Evolutionary conservation across 1,284 basidiomycete species (phyloP), one percentile per base, ranked within the genome.

Genomic region (Marasmius fiardii): DNA sequence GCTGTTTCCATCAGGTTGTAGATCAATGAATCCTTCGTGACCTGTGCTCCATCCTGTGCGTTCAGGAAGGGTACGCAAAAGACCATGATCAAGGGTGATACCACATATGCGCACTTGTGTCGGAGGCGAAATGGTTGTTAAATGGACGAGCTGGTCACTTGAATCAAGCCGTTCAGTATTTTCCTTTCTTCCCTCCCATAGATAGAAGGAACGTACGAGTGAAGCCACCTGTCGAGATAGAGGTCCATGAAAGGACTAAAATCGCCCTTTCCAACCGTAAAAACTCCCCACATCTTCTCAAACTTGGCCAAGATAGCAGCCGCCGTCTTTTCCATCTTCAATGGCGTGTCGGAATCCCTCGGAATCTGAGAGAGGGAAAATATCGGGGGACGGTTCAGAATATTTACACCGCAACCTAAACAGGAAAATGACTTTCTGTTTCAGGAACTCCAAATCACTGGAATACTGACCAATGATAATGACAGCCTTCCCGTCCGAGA

Each of bases 1-100:
- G 66, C 92, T 93, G 69, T 99, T 99, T 28, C 95, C 94, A 66
- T 98, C 95, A 2, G 96, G 97, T 70, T 98, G 96, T 21, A 87
- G 67, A 64, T 84, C 82, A 43, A 90, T 80, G 63, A 77, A 86
- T 24, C 70, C 71, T 14, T 65, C 62, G 16, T 69, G 63, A 6
- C 63, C 66, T 60, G 61, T 54, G 56, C 63, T 63, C 71, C 67
- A 76, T 28, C 69, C 76, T 45, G 67, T 69, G 26, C 74, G 68
- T 58, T 86, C 79, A 0, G 88, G 87, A 10, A 92, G 71, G 2
- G 95, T 96, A 52, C 93, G 85, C 56, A 99, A 72, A 34, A 97
- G 75, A 0, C 96, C 96, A 64, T 93, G 80, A 60, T 98, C 92
- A 3, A 83, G 76, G 0, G 95, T 95, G 65, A 99, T 93, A 4